A percentile compares a stretch with the other conserved stretches of the same genome.
These are phyloP conservation scores for Umbilicus rupestris DNA, from an alignment of 164 flowering plant genomes.

Conservation along the genomic window DNA sequence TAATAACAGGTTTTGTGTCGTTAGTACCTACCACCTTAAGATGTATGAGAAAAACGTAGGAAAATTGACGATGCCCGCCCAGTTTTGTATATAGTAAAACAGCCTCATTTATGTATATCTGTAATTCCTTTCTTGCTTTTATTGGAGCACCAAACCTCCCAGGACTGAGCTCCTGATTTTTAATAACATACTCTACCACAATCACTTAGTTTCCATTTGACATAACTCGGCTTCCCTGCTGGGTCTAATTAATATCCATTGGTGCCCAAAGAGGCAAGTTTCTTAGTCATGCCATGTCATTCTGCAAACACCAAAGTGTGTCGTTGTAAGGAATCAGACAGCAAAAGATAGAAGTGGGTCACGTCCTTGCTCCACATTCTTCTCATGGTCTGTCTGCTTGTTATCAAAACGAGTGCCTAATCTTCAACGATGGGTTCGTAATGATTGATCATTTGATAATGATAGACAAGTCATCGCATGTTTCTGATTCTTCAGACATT, in stretches of 20 bases:
- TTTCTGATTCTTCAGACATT: neutral
- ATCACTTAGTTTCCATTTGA: too few relatives aligned
- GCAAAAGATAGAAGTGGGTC: neutral
- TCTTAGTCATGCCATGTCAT: neutral
- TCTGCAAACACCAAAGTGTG: neutral
- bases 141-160: neutral
- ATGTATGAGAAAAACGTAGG: neutral
- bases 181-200: neutral
- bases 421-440: neutral
- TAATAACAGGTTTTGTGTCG: neutral
- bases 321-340: neutral
- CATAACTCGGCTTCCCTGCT: too few relatives aligned
- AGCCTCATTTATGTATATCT: slow-evolving; percentile 2
- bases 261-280: neutral
- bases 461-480: neutral
- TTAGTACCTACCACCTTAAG: neutral
- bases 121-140: neutral
- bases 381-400: neutral
- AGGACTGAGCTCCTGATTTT: neutral
- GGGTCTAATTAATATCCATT: neutral
- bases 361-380: neutral
- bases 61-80: neutral
- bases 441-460: neutral
- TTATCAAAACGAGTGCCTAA: neutral
- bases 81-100: slow-evolving; percentile 2